phyloP scores from a whole-genome alignment of 2,329 filamentous ascomycete species.

The Aulographum hederae region DNA sequence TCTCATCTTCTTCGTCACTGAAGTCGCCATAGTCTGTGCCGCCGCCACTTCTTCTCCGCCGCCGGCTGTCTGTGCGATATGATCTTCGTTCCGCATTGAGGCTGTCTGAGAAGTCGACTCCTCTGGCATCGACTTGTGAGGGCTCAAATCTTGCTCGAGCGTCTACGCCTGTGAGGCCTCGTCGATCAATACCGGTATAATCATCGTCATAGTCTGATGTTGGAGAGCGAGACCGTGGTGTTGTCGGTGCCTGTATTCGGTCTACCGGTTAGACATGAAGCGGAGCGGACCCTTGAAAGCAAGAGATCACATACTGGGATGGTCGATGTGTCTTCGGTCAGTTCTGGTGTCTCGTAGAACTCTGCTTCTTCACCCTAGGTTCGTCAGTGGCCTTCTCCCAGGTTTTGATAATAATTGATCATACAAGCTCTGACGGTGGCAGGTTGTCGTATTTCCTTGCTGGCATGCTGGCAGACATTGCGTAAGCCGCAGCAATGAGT shows the following conservation, averaged over 20 bases:
- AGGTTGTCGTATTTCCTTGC: constrained; percentile 8
- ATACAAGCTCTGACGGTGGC: constrained; percentile 9
- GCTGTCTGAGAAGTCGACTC: constrained; percentile 79
- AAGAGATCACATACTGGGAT: constrained; percentile 53
- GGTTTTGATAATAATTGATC: background rate
- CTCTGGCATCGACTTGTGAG: constrained; percentile 53
- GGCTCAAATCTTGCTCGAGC: constrained; percentile 68
- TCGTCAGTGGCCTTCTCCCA: too few species aligned
- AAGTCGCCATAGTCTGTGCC: constrained; percentile 46
- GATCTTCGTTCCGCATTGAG: constrained; percentile 62
- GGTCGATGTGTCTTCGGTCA: constrained; percentile 80
- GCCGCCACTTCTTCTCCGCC: constrained; percentile 39
- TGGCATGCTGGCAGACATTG: too few species aligned
- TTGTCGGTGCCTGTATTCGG: constrained; percentile 9
- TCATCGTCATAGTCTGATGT: constrained; percentile 39
- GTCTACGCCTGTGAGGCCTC: constrained; percentile 56
- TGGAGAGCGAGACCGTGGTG: constrained; percentile 17
- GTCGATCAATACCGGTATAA: constrained; percentile 44
- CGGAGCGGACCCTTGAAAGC: too few species aligned
- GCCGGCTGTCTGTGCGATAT: constrained; percentile 57
- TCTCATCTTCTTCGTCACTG: constrained; percentile 66
- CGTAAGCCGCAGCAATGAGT: too few species aligned
- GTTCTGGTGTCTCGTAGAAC: constrained; percentile 88
- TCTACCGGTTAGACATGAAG: too few species aligned
- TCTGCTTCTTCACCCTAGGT: constrained; percentile 73